A percentile compares a stretch with the other conserved stretches of the same genome.
phyloP scores from a whole-genome alignment of 495 filamentous ascomycete species.

The Penicillium paradoxum region DNA sequence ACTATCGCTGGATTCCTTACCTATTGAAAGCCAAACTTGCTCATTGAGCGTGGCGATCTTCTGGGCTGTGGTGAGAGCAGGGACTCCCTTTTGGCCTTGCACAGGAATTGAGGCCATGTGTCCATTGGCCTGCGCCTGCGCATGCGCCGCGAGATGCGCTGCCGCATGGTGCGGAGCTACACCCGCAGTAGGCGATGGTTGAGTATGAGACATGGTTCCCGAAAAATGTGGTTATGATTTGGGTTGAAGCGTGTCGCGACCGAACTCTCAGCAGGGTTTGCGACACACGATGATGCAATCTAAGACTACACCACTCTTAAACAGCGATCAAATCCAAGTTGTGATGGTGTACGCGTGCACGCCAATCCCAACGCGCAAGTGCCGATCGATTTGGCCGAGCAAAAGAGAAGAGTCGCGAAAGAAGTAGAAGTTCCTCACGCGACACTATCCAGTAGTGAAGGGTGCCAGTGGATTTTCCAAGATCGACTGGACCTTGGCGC shows the following conservation, averaged over 20 bases:
- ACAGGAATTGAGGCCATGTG: slow-evolving; percentile 47
- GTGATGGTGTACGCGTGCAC: slow-evolving; percentile 1
- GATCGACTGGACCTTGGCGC: slow-evolving; percentile 3
- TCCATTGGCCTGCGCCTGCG: slow-evolving; percentile 43
- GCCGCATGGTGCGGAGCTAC: slow-evolving; percentile 45
- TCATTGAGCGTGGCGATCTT: slow-evolving; percentile 69
- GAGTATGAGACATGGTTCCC: slow-evolving; percentile 44
- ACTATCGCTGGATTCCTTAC: slow-evolving; percentile 45
- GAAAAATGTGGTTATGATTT: slow-evolving; percentile 4
- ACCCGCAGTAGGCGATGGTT: slow-evolving; percentile 48
- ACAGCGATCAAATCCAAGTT: slow-evolving; percentile 5
- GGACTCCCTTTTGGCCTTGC: slow-evolving; percentile 45
- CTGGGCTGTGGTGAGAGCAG: slow-evolving; percentile 52
- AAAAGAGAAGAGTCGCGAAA: background rate
- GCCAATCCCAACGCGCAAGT: background rate
- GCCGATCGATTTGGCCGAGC: background rate
- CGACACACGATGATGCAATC: slow-evolving; percentile 44
- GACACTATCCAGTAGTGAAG: slow-evolving; percentile 7
- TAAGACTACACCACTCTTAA: slow-evolving; percentile 1
- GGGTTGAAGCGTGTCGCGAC: slow-evolving; percentile 15
- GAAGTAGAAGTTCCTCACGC: background rate
- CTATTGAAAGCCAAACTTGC: slow-evolving; percentile 88
- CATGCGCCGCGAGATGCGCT: slow-evolving; percentile 43
- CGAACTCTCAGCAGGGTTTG: slow-evolving; percentile 21
- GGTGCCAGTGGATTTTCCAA: background rate